Conservation (phyloP, 306 rosid species). For the Trichosanthes truncata region DNA sequence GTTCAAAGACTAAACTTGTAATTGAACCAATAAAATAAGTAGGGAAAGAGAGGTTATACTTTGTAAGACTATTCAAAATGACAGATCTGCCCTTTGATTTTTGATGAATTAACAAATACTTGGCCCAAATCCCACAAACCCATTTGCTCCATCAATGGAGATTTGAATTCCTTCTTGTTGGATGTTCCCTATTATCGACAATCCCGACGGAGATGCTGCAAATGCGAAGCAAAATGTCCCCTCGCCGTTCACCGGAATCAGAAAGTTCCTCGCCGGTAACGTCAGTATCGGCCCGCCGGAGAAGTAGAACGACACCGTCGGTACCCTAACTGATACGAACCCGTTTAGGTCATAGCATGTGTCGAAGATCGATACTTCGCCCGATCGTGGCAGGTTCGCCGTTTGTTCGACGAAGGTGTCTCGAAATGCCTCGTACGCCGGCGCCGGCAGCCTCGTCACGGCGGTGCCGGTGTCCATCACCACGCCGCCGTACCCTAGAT, state of each 20-base stretch:
- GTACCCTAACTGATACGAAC: constrained; percentile 74
- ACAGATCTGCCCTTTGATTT: background rate
- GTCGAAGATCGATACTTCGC: constrained; percentile 66
- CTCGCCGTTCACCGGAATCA: constrained; percentile 54
- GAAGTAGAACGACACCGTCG: constrained; percentile 75
- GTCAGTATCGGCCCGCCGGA: constrained; percentile 68
- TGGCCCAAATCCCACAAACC: constrained; percentile 87
- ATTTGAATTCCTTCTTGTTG: constrained; percentile 88
- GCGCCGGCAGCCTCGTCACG: constrained; percentile 60
- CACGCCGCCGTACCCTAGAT: constrained; percentile 60
- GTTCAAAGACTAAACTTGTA: too few relatives aligned
- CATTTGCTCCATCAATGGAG: constrained; percentile 70
- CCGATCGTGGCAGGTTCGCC: constrained; percentile 50
- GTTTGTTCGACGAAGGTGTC: constrained; percentile 54
- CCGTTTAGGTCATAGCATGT: constrained; percentile 62
- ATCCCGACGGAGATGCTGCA: constrained; percentile 38
- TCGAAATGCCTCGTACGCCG: constrained; percentile 49
- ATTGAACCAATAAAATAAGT: too few relatives aligned
- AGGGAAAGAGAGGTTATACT: background rate
- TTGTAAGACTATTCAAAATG: constrained; percentile 1
- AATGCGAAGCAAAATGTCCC: constrained; percentile 87
- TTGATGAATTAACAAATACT: constrained; percentile 41
- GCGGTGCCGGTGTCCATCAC: constrained; percentile 95
- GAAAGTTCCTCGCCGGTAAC: constrained; percentile 62
- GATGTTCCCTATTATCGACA: constrained; percentile 73